Base-by-base conservation (phyloP, 768 basidiomycete genomes). In the Solioccasus polychromus region DNA sequence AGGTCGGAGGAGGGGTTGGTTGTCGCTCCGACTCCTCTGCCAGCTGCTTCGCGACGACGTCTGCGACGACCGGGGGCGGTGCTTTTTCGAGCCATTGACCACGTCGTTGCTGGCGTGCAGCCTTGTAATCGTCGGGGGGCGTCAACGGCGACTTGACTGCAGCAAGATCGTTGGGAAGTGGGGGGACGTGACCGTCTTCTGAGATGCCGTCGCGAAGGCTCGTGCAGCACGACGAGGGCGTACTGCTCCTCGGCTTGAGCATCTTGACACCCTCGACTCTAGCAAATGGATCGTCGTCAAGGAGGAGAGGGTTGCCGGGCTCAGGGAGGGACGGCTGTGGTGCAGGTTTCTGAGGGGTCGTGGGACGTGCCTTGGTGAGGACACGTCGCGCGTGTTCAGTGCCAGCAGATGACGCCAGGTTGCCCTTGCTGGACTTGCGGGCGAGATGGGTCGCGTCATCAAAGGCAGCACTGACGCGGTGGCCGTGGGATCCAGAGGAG, bases 211-310 rank as follows among this genome's bases (percentile, higher is more conserved):
- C 43, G 28, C 8, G 35, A 3, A 23, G 32, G 32, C 39, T 43
- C 8, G 28, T 20, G 8, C 46, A 35, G 3, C 38, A 39, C 8
- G 38, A 51, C 3, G 39, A 44, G 0, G 32, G 22, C 0, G 42
- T 37, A 0, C 34, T 35, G 30, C 35, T 49, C 26, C 49, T 55
- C 35, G 52, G 37, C 25, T 62, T 67, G 29, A 79, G 26, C 68
- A 83, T 59, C 55, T 58, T 75, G 8, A 83, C 79, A 15, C 77
- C 79, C 31, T 75, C 73, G 0, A 60, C 63, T 54, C 74, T 75
- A 9, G 80, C 81, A 61, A 83, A 83, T 4, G 82, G 64, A 17
- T 66, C 64, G 10, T 55, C 54, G 10, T 66, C 66, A n/a, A 66
- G 50, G 40, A 66, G 48, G 3, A 66, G 44, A 15, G 61, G 50